A percentile compares a stretch with the other conserved stretches of the same genome.
These are phyloP conservation scores for Colletotrichum theobromicola DNA, from an alignment of 2,329 filamentous ascomycete genomes.

Conservation along the genomic window DNA sequence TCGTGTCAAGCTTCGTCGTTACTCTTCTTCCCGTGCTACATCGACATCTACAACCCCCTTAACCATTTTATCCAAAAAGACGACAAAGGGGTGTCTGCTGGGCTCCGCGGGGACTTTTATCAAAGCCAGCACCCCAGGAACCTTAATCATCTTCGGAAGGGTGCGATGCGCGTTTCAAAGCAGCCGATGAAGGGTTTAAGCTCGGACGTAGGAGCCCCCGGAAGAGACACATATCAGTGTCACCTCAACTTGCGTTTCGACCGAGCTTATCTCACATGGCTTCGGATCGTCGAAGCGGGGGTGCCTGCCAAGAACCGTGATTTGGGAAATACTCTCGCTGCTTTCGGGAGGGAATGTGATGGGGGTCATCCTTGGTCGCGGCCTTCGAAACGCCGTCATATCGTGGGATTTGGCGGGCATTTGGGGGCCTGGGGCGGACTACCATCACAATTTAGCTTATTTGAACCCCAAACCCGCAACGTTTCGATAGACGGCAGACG, in stretches of 20 bases:
- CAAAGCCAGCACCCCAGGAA: not conserved
- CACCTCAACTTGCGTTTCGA: conserved; percentile 2
- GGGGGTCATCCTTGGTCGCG: not conserved
- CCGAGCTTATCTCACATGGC: not conserved
- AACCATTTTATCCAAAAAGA: not conserved
- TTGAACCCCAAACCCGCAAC: not conserved
- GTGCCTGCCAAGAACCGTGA: not conserved
- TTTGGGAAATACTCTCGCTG: not conserved
- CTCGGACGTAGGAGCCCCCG: conserved; percentile 5
- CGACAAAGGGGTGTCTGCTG: not conserved
- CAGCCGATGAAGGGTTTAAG: conserved; percentile 3
- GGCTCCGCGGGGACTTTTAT: not conserved
- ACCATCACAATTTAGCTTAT: not conserved
- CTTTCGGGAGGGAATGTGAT: not conserved
- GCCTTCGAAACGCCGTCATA: not conserved
- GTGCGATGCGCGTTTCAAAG: conserved; percentile 19
- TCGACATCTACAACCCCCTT: not conserved
- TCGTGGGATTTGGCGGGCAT: not conserved
- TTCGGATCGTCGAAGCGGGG: not conserved
- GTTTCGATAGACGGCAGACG: conserved; percentile 5
- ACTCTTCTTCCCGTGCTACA: not conserved
- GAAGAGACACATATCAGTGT: conserved; percentile 4
- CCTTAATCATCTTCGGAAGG: conserved; percentile 11
- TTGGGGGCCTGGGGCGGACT: not conserved
- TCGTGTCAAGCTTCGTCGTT: not conserved